Percentiles rank a stretch among this genome's conserved stretches.
Evolutionary conservation across 2,329 filamentous ascomycete species (phyloP).

Genomic region (Fusarium tanahbumbuense): DNA sequence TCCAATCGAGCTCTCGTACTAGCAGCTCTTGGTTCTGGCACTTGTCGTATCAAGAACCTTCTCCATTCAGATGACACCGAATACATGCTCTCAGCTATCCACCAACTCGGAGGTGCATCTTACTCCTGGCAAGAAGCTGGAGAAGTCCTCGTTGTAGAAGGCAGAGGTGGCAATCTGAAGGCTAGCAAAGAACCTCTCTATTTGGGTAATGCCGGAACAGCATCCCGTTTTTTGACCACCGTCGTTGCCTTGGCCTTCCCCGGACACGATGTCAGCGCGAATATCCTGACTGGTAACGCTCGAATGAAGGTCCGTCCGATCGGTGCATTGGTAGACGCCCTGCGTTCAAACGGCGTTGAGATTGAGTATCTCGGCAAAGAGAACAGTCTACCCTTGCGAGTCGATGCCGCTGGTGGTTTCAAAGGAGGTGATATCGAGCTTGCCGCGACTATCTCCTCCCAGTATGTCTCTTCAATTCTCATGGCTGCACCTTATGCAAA

Average conservation of each 20-base stretch:
- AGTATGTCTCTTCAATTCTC: slow-evolving; percentile 96
- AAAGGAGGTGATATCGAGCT: slow-evolving; percentile 89
- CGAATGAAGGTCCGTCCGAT: slow-evolving; percentile 97
- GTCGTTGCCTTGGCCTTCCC: slow-evolving; percentile 86
- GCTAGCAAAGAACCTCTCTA: slow-evolving; percentile 85
- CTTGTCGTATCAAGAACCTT: slow-evolving; percentile 89
- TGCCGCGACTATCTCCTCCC: slow-evolving; percentile 96
- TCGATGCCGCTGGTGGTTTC: slow-evolving; percentile 85
- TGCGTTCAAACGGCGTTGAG: slow-evolving; percentile 86
- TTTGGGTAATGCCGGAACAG: slow-evolving; percentile 95
- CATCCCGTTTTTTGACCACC: slow-evolving; percentile 93
- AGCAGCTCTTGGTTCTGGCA: slow-evolving; percentile 86
- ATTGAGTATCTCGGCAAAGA: slow-evolving; percentile 88
- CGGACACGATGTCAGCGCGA: slow-evolving; percentile 69
- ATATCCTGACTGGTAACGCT: slow-evolving; percentile 89
- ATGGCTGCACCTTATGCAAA: slow-evolving; percentile 99
- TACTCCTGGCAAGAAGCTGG: slow-evolving; percentile 96
- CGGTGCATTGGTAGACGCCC: slow-evolving; percentile 89
- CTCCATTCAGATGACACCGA: slow-evolving; percentile 97
- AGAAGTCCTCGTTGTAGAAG: slow-evolving; percentile 88
- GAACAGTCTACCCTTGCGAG: slow-evolving; percentile 84
- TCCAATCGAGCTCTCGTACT: slow-evolving; percentile 96
- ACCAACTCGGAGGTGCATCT: slow-evolving; percentile 83
- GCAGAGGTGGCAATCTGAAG: slow-evolving; percentile 86
- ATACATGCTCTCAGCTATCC: slow-evolving; percentile 95